Percentiles rank a stretch among this genome's conserved stretches.
Evolutionary conservation across 768 basidiomycete genomes (phyloP).

Genomic region (Mycena floridula): DNA sequence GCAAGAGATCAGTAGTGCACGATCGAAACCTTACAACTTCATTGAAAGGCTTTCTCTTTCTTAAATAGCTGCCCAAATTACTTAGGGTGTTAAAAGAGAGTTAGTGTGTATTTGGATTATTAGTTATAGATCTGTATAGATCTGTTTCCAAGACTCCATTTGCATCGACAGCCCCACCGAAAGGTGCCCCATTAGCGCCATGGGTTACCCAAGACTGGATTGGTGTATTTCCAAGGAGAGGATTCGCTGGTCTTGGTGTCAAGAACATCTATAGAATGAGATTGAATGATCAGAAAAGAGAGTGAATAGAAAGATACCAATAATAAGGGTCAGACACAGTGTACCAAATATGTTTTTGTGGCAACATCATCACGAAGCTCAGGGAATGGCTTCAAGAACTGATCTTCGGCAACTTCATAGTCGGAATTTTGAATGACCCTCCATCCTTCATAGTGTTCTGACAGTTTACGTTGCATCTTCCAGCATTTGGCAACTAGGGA

Average conservation of each 20-base stretch:
- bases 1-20: too few species aligned
- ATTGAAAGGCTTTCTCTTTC: too few species aligned
- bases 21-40: too few species aligned
- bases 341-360: too few species aligned
- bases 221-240: background rate
- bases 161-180: too few species aligned
- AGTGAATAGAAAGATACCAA: background rate
- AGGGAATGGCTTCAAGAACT: background rate
- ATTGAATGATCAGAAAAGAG: background rate
- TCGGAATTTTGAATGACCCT: background rate
- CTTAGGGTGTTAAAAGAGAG: too few species aligned
- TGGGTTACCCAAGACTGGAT: background rate
- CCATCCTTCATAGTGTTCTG: background rate
- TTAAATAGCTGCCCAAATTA: too few species aligned
- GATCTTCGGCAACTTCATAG: background rate
- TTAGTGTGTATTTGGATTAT: too few species aligned
- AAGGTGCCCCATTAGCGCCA: too few species aligned
- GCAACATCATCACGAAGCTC: background rate
- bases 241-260: background rate
- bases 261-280: background rate
- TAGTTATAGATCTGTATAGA: too few species aligned
- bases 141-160: too few species aligned
- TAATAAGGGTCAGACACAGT: background rate
- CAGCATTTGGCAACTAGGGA: conserved; percentile 15
- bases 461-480: conserved; percentile 3